These are phyloP conservation scores for Nicotiana rustica DNA, from an alignment of 305 asterid genomes.

Conservation along the genomic window DNA sequence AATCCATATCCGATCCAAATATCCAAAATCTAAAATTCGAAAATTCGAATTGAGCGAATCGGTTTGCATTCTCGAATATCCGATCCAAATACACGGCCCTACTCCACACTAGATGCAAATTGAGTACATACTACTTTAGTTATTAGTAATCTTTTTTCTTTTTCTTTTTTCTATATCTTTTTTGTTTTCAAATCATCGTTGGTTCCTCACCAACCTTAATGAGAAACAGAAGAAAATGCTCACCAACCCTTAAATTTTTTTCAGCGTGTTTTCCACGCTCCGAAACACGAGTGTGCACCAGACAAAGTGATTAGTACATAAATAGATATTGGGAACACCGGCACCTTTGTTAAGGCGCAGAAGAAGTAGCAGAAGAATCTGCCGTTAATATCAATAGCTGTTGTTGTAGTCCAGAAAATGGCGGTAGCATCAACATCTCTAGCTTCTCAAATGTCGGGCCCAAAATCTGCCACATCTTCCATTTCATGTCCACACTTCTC, in stretches of 20 bases:
- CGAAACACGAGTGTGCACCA: neutral
- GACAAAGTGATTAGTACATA: neutral
- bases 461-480: slow-evolving; percentile 40
- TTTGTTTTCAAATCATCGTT: too few species aligned
- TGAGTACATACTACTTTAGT: too few species aligned
- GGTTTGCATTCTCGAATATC: too few species aligned
- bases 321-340: slow-evolving; percentile 19
- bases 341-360: slow-evolving; percentile 17
- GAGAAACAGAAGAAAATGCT: neutral
- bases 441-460: slow-evolving; percentile 56
- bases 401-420: slow-evolving; percentile 40
- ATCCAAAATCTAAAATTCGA: too few species aligned
- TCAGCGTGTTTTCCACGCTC: neutral
- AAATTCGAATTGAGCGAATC: too few species aligned
- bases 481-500: slow-evolving; percentile 53
- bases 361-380: neutral
- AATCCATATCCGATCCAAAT: too few species aligned
- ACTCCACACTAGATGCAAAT: too few species aligned
- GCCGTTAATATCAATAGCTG: neutral
- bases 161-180: too few species aligned
- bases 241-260: neutral
- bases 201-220: too few species aligned
- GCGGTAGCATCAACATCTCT: slow-evolving; percentile 80
- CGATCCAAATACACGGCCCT: too few species aligned
- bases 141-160: too few species aligned